These are phyloP conservation scores for Cornus suecica DNA, from an alignment of 148 eudicot genomes.

Conservation along the genomic window DNA sequence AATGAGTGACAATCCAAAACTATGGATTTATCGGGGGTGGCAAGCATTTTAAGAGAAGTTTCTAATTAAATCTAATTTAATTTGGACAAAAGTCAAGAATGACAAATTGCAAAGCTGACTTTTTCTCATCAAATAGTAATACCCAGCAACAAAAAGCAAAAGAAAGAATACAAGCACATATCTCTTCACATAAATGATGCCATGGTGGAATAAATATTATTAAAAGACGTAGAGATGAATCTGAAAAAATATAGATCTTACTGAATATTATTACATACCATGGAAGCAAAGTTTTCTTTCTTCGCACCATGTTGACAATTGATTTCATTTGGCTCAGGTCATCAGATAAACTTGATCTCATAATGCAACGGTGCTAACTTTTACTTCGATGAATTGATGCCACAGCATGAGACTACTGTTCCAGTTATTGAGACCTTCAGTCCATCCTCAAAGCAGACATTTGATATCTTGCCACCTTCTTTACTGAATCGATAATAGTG, in stretches of 20 bases:
- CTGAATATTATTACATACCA: background rate
- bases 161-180: background rate
- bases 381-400: background rate
- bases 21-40: too few relatives aligned
- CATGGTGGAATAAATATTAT: background rate
- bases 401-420: background rate
- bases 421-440: background rate
- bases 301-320: background rate
- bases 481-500: background rate
- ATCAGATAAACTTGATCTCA: background rate
- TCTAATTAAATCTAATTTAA: background rate
- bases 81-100: background rate
- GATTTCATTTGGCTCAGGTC: background rate
- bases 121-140: background rate
- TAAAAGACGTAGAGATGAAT: background rate
- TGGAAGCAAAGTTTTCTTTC: background rate
- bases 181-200: background rate
- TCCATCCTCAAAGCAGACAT: slow-evolving; percentile 1
- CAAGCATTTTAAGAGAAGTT: background rate
- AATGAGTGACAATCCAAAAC: too few relatives aligned
- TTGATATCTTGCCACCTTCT: background rate
- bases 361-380: background rate
- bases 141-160: background rate
- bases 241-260: background rate
- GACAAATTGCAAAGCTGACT: background rate